These are phyloP conservation scores for Lactarius hatsudake DNA, from an alignment of 768 basidiomycete species.

Conservation along the genomic window DNA sequence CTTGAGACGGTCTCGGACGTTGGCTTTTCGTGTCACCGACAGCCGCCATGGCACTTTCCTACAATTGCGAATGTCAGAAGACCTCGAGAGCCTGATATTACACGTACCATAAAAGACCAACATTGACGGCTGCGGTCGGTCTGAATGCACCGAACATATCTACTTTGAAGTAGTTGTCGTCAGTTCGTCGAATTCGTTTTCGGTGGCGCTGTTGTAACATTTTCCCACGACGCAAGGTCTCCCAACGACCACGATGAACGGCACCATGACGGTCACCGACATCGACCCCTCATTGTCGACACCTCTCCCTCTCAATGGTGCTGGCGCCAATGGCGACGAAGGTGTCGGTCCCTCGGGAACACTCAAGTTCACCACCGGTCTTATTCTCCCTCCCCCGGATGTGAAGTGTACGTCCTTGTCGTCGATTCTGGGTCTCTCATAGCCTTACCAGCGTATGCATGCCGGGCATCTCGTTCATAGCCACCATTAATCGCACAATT, in stretches of 20 bases:
- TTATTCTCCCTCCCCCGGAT: constrained; percentile 95
- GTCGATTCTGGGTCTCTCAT: constrained; percentile 3
- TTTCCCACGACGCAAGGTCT: constrained; percentile 24
- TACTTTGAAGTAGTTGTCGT: not conserved
- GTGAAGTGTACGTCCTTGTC: constrained; percentile 70
- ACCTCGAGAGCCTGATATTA: not conserved
- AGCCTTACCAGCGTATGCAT: not conserved
- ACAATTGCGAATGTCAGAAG: constrained; percentile 11
- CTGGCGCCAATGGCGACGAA: constrained; percentile 42
- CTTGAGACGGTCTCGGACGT: constrained; percentile 84
- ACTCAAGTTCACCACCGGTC: constrained; percentile 65
- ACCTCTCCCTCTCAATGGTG: constrained; percentile 40
- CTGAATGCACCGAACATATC: constrained; percentile 87
- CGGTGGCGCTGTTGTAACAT: not conserved
- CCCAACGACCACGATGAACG: constrained; percentile 27
- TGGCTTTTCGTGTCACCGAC: constrained; percentile 88
- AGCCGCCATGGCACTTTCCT: constrained; percentile 97
- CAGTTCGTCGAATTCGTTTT: not conserved
- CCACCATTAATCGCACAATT: constrained; percentile 95
- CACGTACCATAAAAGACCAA: constrained; percentile 83
- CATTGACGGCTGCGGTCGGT: constrained; percentile 57
- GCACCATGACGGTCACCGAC: constrained; percentile 6
- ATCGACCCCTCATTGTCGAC: not conserved
- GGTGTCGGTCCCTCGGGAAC: constrained; percentile 37
- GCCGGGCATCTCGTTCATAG: constrained; percentile 39